Evolutionary conservation across 768 basidiomycete species (phyloP).

Genomic region (Pisolithus sp.): DNA sequence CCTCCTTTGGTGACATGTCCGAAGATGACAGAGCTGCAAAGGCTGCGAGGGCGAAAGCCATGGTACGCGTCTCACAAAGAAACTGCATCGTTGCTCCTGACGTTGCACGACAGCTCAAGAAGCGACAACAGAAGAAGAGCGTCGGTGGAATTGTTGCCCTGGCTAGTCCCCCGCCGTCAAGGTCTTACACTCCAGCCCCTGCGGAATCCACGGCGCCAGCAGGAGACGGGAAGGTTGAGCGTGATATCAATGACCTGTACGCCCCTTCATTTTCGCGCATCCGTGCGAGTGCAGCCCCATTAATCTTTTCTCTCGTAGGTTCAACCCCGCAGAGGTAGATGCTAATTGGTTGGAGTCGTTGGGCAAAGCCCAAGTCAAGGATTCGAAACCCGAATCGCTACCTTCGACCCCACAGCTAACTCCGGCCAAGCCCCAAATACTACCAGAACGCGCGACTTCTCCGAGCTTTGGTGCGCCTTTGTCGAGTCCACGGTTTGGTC

Average conservation of each 20-base stretch:
- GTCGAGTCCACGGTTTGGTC: background rate
- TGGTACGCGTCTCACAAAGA: constrained; percentile 43
- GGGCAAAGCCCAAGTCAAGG: constrained; percentile 35
- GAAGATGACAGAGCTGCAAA: constrained; percentile 76
- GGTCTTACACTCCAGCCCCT: constrained; percentile 48
- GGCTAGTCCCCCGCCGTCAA: constrained; percentile 41
- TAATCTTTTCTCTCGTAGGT: constrained; percentile 15
- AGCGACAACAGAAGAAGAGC: constrained; percentile 69
- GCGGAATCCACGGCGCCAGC: constrained; percentile 29
- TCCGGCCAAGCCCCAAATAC: constrained; percentile 6
- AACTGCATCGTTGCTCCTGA: background rate
- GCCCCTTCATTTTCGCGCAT: constrained; percentile 24
- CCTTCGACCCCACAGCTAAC: constrained; percentile 24
- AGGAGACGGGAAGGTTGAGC: constrained; percentile 38
- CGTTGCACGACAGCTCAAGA: constrained; percentile 55
- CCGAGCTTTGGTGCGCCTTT: constrained; percentile 8
- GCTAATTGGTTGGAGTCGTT: constrained; percentile 59
- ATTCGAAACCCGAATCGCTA: constrained; percentile 28
- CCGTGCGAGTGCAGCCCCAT: constrained; percentile 3
- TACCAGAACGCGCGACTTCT: constrained; percentile 10
- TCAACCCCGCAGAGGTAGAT: constrained; percentile 38
- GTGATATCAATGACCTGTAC: constrained; percentile 60
- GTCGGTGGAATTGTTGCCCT: constrained; percentile 33
- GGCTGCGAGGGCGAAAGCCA: constrained; percentile 75
- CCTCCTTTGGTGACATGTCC: constrained; percentile 29